Conservation (phyloP, 768 basidiomycete genomes). For the Leccinum uliginosum region DNA sequence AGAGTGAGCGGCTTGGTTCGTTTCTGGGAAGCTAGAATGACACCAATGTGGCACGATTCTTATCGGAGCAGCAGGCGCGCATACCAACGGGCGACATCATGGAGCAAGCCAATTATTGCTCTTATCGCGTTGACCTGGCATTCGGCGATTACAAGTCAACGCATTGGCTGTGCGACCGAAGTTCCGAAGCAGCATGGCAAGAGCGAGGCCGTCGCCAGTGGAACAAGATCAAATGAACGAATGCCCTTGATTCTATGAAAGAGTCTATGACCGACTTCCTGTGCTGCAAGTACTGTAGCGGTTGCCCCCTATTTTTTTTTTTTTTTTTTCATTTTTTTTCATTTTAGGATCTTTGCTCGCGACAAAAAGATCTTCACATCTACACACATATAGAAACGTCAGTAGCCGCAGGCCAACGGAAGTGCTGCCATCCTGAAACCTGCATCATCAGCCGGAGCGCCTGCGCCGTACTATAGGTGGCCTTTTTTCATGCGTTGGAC, state of each 20-base stretch:
- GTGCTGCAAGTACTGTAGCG: background rate
- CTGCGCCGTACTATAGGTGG: background rate
- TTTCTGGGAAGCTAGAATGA: background rate
- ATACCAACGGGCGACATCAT: constrained; percentile 9
- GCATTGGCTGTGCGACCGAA: background rate
- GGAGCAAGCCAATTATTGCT: background rate
- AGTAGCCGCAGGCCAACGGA: background rate
- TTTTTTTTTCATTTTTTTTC: background rate
- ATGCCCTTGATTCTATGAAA: background rate
- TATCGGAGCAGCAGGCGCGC: constrained; percentile 7
- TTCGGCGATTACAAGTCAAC: background rate
- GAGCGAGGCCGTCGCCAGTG: background rate
- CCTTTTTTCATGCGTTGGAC: background rate
- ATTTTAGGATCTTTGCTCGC: background rate
- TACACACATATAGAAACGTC: background rate
- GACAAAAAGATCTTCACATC: background rate
- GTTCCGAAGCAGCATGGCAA: background rate
- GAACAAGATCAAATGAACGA: background rate
- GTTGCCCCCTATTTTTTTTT: background rate
- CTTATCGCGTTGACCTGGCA: background rate
- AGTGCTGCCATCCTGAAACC: background rate
- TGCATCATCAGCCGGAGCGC: background rate
- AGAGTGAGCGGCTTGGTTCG: constrained; percentile 5
- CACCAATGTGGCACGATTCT: background rate
- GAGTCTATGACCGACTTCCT: background rate